These are phyloP conservation scores for Acanthamoeba polyphaga DNA, from an alignment of 208 protist genomes.

Conservation along the genomic window DNA sequence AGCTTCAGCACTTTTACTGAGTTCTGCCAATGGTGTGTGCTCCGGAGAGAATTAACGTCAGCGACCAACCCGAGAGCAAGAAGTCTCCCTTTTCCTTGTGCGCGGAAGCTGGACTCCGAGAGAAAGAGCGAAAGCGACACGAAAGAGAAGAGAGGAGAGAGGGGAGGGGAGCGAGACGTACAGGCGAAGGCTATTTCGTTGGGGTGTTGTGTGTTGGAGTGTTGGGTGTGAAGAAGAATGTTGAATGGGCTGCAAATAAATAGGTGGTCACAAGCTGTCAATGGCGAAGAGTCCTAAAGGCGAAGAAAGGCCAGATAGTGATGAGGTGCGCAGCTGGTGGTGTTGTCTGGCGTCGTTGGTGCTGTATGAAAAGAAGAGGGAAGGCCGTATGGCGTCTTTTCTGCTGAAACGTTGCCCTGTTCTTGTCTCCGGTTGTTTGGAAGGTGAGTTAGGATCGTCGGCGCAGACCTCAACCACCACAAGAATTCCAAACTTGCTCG, in stretches of 20 bases:
- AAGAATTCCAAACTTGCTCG: neutral
- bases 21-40: too few relatives aligned
- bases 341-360: neutral
- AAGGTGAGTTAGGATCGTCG: neutral
- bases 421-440: neutral
- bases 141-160: neutral
- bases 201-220: neutral
- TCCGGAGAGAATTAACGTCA: too few relatives aligned
- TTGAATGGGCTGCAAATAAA: neutral
- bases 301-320: too few relatives aligned
- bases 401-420: constrained; percentile 10
- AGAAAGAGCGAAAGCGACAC: neutral
- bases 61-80: too few relatives aligned
- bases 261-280: neutral
- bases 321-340: neutral
- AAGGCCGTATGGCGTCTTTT: neutral
- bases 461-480: neutral
- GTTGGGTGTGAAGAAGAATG: neutral
- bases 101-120: too few relatives aligned
- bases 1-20: too few relatives aligned
- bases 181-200: too few relatives aligned
- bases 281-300: too few relatives aligned
- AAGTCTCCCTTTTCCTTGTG: too few relatives aligned
- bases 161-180: neutral
- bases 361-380: neutral